Evolutionary conservation across 192 early-diverging fungal species (phyloP).

Genomic region (Mortierella hygrophila): DNA sequence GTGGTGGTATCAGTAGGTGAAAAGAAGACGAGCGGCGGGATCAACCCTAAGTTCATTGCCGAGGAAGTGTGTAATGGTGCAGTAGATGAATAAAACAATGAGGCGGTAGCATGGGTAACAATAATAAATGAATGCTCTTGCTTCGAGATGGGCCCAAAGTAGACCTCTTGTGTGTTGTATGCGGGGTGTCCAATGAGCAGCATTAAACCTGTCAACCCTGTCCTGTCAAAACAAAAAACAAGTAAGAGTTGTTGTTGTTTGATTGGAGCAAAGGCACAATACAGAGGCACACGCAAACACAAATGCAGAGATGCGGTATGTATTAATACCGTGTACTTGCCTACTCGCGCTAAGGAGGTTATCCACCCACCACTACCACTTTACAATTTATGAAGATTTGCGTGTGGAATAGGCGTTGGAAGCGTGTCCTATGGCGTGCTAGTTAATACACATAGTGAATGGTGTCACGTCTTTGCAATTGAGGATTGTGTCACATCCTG

Average conservation of each 20-base stretch:
- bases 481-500: constrained; percentile 28
- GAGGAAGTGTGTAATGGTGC: background rate
- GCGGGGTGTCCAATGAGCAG: background rate
- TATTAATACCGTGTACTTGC: too few species aligned
- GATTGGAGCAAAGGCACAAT: too few species aligned
- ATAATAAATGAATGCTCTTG: background rate
- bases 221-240: background rate
- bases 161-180: background rate
- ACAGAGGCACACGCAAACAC: too few species aligned
- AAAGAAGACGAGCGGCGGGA: background rate
- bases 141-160: background rate
- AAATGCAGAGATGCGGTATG: too few species aligned
- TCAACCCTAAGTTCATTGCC: background rate
- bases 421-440: constrained; percentile 22
- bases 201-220: background rate
- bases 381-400: background rate
- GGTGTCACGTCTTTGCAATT: constrained; percentile 31
- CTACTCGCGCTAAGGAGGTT: too few species aligned
- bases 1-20: background rate
- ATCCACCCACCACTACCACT: too few species aligned
- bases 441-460: background rate
- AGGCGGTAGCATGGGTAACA: background rate
- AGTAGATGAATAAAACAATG: too few species aligned
- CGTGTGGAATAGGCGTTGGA: background rate
- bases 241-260: too few species aligned